Evolutionary conservation across 129 eudicot species (phyloP).

Genomic region (Ambrosia trifida): DNA sequence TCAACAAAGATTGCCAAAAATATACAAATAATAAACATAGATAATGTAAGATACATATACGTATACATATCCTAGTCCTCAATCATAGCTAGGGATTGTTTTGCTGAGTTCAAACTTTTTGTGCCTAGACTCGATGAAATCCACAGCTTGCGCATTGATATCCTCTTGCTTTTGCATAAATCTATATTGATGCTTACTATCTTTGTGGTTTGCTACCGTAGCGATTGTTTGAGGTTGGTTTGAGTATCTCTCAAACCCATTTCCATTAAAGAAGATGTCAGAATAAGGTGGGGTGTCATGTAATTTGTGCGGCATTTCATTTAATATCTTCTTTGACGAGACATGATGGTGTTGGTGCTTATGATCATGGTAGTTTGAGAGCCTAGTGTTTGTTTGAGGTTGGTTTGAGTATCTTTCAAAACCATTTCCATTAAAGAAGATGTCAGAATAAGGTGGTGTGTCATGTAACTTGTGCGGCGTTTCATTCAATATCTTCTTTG

Average conservation of each 20-base stretch:
- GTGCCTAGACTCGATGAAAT: constrained; percentile 46
- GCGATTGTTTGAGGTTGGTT: constrained; percentile 15
- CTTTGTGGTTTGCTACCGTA: constrained; percentile 9
- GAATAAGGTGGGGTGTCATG: constrained; percentile 35
- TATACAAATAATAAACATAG: background rate
- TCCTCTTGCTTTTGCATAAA: constrained; percentile 9
- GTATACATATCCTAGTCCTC: constrained; percentile 8
- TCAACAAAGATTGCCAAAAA: background rate
- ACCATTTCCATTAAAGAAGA: constrained; percentile 23
- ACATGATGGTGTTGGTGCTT: background rate
- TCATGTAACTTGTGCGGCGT: constrained; percentile 26
- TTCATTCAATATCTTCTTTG: constrained; percentile 14
- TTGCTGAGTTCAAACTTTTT: constrained; percentile 37
- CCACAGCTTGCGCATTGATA: constrained; percentile 54
- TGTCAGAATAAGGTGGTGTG: constrained; percentile 40
- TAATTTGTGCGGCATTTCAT: constrained; percentile 32
- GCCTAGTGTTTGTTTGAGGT: constrained; percentile 21
- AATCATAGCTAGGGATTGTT: constrained; percentile 37
- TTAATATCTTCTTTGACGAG: no score
- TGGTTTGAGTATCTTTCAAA: constrained; percentile 11
- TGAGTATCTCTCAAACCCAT: constrained; percentile 18
- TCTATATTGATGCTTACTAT: background rate
- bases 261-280: constrained; percentile 24
- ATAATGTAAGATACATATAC: background rate
- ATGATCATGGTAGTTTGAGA: constrained; percentile 9